Evolutionary conservation across 192 early-diverging fungal genomes (phyloP).

Genomic region (Linnemannia elongata): DNA sequence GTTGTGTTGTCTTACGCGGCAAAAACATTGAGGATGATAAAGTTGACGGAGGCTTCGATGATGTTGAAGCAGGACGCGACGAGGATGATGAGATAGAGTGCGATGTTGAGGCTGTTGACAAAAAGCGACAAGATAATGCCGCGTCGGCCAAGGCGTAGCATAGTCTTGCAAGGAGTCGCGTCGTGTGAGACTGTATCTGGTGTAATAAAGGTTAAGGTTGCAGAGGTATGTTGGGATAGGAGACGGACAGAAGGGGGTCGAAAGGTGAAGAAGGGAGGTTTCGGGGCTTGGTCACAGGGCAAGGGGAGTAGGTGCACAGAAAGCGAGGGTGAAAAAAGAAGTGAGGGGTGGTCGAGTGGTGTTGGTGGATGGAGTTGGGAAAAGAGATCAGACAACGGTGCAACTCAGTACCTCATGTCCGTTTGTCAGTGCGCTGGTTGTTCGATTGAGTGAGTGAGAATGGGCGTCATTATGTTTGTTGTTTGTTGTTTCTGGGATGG

Average conservation of each 20-base stretch:
- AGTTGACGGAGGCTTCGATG: conserved; percentile 49
- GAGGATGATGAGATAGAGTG: conserved; percentile 40
- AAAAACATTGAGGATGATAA: conserved; percentile 50
- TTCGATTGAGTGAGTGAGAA: neutral
- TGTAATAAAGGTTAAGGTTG: neutral
- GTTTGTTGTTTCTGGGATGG: neutral
- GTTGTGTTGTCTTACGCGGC: conserved; percentile 32
- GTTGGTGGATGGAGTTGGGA: neutral
- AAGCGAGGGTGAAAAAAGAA: neutral
- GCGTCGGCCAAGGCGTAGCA: conserved; percentile 40
- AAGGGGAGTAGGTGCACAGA: neutral
- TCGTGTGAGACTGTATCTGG: neutral
- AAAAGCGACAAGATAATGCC: conserved; percentile 50
- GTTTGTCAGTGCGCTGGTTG: neutral
- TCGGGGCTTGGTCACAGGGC: no score
- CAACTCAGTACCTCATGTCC: neutral
- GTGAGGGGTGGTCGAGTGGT: neutral
- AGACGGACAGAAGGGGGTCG: neutral
- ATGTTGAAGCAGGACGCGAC: conserved; percentile 48
- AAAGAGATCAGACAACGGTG: neutral
- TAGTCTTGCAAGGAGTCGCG: neutral
- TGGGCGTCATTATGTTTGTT: neutral
- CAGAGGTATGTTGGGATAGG: neutral
- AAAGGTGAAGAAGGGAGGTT: no score
- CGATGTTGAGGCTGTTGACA: conserved; percentile 49